Base-by-base conservation (phyloP, 164 flowering plant genomes). In the Magnolia officinalis region DNA sequence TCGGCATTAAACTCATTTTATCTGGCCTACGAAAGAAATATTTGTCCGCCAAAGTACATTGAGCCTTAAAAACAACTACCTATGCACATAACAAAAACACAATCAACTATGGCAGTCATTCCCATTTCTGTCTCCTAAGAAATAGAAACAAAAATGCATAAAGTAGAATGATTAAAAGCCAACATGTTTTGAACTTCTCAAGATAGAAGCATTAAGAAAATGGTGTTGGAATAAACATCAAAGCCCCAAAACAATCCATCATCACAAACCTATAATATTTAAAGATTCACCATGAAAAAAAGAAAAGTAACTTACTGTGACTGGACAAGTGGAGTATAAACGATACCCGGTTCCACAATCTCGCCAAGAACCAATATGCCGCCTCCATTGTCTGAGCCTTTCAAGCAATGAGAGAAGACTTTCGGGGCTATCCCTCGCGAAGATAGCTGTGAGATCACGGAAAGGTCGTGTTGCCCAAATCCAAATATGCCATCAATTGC, bases 401-500 rank as follows among this genome's bases (percentile, higher is more conserved):
- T 89, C 80, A 94, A 84, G 83, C 99, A 96, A 83, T 96, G 99
- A 20, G 99, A 96, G 80, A 96, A 96, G 2, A 83, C 91, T 75
- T 82, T 85, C 0, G 99, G 98, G 13, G 95, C 78, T 19, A 90
- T 50, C 71, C 97, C 97, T 74, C 83, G 91, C 21, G 97, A 86
- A 77, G 97, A 77, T 37, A 96, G 86, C 72, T 96, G 99, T 8
- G 98, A 89, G 79, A 96, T 82, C 29, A 96, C 84, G 26, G 99
- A 96, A 81, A 96, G 79, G 4, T 77, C 81, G 79, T 85, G 88
- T 82, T 92, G 98, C 18, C 99, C 99, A 77, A 96, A 93, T 29
- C 99, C 99, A 78, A 96, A 85, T 19, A 96, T 96, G 74, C 99
- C 99, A 86, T 92, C 97, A 77, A 94, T 92, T 67, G 99, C 99